These are phyloP conservation scores for Phytophthora citricola DNA, from an alignment of 352 stramenopile species.

Conservation along the genomic window DNA sequence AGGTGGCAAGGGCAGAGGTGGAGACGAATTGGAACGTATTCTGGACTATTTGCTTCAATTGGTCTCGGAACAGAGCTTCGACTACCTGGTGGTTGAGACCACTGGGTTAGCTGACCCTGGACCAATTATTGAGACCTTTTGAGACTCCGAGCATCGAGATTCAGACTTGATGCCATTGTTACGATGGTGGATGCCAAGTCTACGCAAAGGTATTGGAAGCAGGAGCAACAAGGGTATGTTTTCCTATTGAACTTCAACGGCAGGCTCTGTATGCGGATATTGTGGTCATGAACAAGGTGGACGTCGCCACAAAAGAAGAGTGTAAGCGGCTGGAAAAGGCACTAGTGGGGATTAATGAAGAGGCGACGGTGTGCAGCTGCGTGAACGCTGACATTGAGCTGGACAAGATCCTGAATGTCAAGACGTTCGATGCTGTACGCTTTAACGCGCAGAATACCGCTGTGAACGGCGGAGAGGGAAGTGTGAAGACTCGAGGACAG, in stretches of 20 bases:
- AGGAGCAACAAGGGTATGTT: slow-evolving; percentile 27
- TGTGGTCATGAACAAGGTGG: slow-evolving; percentile 78
- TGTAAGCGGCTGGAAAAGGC: slow-evolving; percentile 40
- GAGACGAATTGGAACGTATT: slow-evolving; percentile 91
- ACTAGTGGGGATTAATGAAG: slow-evolving; percentile 57
- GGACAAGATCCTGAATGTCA: slow-evolving; percentile 62
- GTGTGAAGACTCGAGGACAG: slow-evolving; percentile 29
- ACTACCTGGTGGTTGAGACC: slow-evolving; percentile 98
- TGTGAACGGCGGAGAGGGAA: slow-evolving; percentile 11
- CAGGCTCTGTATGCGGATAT: slow-evolving; percentile 77
- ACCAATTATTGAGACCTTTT: slow-evolving; percentile 98
- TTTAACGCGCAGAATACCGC: slow-evolving; percentile 46
- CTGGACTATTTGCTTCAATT: slow-evolving; percentile 85
- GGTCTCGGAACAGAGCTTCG: slow-evolving; percentile 87
- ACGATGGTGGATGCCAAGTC: slow-evolving; percentile 94
- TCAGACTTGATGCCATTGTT: slow-evolving; percentile 96
- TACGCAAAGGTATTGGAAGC: slow-evolving; percentile 51
- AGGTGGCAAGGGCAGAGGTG: slow-evolving; percentile 87
- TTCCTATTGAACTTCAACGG: slow-evolving; percentile 69
- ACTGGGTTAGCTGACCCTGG: slow-evolving; percentile 96
- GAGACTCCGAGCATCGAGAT: slow-evolving; percentile 87
- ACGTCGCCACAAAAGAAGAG: slow-evolving; percentile 50
- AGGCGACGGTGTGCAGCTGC: slow-evolving; percentile 49
- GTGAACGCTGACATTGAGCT: slow-evolving; percentile 63
- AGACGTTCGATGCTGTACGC: slow-evolving; percentile 74